Conservation (phyloP, 352 stramenopile species). For the Phytopythium helicoides region DNA sequence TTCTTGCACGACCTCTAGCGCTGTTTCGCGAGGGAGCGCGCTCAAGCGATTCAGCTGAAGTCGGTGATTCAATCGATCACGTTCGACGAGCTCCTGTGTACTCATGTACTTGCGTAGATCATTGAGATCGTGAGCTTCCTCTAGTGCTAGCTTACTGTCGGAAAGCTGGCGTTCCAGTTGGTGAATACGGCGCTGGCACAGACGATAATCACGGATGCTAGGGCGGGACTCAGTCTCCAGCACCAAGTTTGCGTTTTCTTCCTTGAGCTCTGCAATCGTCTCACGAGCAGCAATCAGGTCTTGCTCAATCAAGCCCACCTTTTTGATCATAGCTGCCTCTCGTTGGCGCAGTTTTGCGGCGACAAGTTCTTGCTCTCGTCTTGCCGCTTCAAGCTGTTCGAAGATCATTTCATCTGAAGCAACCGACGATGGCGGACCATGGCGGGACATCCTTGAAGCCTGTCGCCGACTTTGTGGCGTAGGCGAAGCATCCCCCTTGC, state of each 20-base stretch:
- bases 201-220: conserved; percentile 80
- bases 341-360: conserved; percentile 58
- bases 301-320: conserved; percentile 71
- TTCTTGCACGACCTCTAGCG: conserved; percentile 81
- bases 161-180: conserved; percentile 74
- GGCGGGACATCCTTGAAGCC: not conserved
- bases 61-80: conserved; percentile 75
- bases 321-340: conserved; percentile 74
- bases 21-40: conserved; percentile 72
- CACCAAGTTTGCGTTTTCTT: conserved; percentile 78
- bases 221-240: conserved; percentile 75
- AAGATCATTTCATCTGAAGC: conserved; percentile 71
- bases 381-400: conserved; percentile 66
- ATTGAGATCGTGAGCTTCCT: conserved; percentile 73
- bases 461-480: conserved; percentile 2
- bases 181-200: conserved; percentile 66
- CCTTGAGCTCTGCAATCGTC: conserved; percentile 66
- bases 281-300: conserved; percentile 62
- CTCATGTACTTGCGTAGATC: conserved; percentile 82
- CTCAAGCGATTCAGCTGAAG: conserved; percentile 76
- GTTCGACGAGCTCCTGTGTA: conserved; percentile 76
- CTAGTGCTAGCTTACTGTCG: conserved; percentile 68
- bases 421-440: conserved; percentile 19
- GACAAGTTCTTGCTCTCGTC: conserved; percentile 68
- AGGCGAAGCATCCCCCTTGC: conserved; percentile 6